These are phyloP conservation scores for Gossypium gossypioides DNA, from an alignment of 441 rosid species.

Conservation along the genomic window DNA sequence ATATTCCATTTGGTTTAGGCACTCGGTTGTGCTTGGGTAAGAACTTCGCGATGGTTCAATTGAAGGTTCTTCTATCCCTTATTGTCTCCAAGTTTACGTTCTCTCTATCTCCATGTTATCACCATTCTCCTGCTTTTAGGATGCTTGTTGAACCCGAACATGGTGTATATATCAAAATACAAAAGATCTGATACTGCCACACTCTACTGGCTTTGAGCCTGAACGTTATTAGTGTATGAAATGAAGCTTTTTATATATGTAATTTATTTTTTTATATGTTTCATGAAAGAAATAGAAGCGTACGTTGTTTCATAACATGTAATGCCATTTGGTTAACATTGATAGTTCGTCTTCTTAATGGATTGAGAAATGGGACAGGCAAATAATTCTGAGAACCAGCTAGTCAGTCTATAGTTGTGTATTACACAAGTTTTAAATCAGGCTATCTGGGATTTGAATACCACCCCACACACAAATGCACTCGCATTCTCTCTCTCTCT, in stretches of 20 bases:
- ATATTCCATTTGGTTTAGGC: constrained; percentile 59
- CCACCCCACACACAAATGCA: neutral
- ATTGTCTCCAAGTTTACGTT: constrained; percentile 46
- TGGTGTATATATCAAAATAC: constrained; percentile 31
- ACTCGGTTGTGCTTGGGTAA: constrained; percentile 53
- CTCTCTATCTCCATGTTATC: constrained; percentile 42
- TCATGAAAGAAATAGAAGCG: neutral
- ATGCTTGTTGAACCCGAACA: constrained; percentile 53
- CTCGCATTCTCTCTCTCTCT: neutral
- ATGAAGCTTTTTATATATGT: neutral
- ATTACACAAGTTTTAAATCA: neutral
- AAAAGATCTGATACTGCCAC: constrained; percentile 13
- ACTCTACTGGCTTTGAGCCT: neutral
- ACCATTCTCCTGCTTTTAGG: constrained; percentile 45
- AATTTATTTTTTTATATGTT: neutral
- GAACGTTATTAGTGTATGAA: neutral
- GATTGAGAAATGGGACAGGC: neutral
- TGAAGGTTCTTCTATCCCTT: constrained; percentile 46
- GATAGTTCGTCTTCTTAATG: neutral
- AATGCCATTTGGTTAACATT: neutral
- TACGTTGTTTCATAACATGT: neutral
- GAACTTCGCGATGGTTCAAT: constrained; percentile 45
- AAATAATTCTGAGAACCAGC: neutral
- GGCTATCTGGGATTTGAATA: neutral
- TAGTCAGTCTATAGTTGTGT: neutral